Evolutionary conservation across 352 stramenopile genomes (phyloP).

Genomic region (Globisporangium irregulare): DNA sequence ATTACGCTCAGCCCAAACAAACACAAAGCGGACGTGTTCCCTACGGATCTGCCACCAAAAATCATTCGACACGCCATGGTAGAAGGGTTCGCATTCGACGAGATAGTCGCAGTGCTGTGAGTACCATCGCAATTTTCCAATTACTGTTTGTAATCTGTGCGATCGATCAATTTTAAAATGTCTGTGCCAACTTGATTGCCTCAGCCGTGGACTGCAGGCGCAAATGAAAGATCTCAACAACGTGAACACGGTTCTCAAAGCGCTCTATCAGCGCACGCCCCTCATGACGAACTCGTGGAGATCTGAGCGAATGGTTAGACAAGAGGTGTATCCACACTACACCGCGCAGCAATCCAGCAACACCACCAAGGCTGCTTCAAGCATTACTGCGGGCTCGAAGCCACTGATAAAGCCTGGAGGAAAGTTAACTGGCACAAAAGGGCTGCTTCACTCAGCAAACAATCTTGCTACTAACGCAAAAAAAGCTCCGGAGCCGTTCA

Average conservation of each 20-base stretch:
- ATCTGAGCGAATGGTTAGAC: slow-evolving; percentile 31
- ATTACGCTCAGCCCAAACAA: slow-evolving; percentile 47
- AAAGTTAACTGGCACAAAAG: background rate
- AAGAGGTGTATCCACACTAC: slow-evolving; percentile 10
- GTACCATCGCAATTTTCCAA: slow-evolving; percentile 1
- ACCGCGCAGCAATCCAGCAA: background rate
- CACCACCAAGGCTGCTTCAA: background rate
- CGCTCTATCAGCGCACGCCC: slow-evolving; percentile 39
- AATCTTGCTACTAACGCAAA: background rate
- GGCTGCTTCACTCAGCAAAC: background rate
- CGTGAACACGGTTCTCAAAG: slow-evolving; percentile 31
- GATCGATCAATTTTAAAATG: background rate
- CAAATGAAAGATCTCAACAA: slow-evolving; percentile 44
- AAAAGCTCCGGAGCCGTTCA: slow-evolving; percentile 14
- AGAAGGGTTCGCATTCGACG: slow-evolving; percentile 44
- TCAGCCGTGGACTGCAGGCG: slow-evolving; percentile 50
- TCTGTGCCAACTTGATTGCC: background rate
- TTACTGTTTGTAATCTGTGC: background rate
- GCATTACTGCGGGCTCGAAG: background rate
- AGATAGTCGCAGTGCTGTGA: slow-evolving; percentile 60
- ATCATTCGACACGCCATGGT: slow-evolving; percentile 49
- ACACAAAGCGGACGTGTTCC: slow-evolving; percentile 45
- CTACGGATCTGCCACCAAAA: slow-evolving; percentile 39
- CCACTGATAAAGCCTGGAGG: background rate
- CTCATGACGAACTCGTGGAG: slow-evolving; percentile 60